Percentiles rank a stretch among this genome's conserved stretches.
phyloP scores from a whole-genome alignment of 371 early-diverging fungal species.

The Dinochytrium kinnereticum region DNA sequence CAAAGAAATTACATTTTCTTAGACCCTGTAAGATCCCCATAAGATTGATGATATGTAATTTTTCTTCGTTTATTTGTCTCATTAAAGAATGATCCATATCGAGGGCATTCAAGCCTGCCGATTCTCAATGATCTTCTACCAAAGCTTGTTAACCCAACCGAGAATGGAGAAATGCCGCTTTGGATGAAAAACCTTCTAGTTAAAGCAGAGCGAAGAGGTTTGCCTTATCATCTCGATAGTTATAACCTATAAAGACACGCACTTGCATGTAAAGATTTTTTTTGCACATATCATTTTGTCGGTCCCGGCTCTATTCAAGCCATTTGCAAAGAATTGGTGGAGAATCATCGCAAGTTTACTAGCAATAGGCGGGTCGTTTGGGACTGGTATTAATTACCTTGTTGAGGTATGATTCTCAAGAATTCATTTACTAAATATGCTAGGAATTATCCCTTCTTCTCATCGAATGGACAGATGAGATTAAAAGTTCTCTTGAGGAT shows the following conservation, averaged over 20 bases:
- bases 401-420: constrained; percentile 57
- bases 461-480: constrained; percentile 60
- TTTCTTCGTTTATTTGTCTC: constrained; percentile 31
- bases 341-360: constrained; percentile 62
- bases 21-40: no score
- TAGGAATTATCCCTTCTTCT: constrained; percentile 65
- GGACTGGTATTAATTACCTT: constrained; percentile 72
- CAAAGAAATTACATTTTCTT: no score
- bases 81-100: constrained; percentile 4
- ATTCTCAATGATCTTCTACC: background rate
- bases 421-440: background rate
- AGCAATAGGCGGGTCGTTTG: constrained; percentile 56
- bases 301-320: constrained; percentile 63
- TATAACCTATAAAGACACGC: constrained; percentile 43
- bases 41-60: no score
- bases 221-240: background rate
- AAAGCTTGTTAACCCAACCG: background rate
- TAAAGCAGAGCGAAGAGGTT: constrained; percentile 31
- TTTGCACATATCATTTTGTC: constrained; percentile 67
- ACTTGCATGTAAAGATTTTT: constrained; percentile 60
- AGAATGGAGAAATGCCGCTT: constrained; percentile 51
- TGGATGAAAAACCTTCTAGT: constrained; percentile 68
- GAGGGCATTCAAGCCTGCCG: constrained; percentile 20
- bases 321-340: constrained; percentile 66
- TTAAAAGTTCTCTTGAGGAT: background rate